These are phyloP conservation scores for Gossypium turneri DNA, from an alignment of 345 rosid species.

Conservation along the genomic window DNA sequence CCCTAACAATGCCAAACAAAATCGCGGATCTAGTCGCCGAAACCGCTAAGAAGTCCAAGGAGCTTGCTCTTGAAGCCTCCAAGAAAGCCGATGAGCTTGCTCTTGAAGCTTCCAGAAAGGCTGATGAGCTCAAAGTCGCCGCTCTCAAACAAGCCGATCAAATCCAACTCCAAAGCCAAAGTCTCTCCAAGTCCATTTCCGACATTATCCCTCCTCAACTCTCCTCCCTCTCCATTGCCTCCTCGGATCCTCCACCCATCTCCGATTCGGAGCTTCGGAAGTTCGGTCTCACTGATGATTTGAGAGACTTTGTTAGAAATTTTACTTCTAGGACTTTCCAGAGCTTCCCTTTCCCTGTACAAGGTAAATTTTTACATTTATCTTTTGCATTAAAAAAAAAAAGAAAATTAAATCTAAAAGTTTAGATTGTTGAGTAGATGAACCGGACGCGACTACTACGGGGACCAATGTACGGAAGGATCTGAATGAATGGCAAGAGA, in stretches of 20 bases:
- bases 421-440: conserved; percentile 30
- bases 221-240: conserved; percentile 37
- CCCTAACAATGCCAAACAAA: conserved; percentile 49
- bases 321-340: conserved; percentile 74
- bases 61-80: conserved; percentile 86
- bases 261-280: conserved; percentile 52
- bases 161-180: conserved; percentile 69
- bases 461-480: conserved; percentile 78
- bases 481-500: conserved; percentile 94
- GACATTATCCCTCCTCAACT: conserved; percentile 65
- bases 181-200: conserved; percentile 57
- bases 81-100: conserved; percentile 71
- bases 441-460: conserved; percentile 34
- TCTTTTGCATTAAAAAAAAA: not conserved
- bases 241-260: conserved; percentile 23
- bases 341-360: conserved; percentile 53
- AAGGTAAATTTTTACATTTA: not conserved
- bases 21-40: conserved; percentile 78
- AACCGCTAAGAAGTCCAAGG: conserved; percentile 85
- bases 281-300: conserved; percentile 82
- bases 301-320: conserved; percentile 78
- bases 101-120: conserved; percentile 71
- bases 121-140: conserved; percentile 65
- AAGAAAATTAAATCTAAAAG: not conserved
- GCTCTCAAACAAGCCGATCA: conserved; percentile 91